Base-by-base conservation (phyloP, 1,139 yeast genomes). In the Geotrichum reessii region DNA sequence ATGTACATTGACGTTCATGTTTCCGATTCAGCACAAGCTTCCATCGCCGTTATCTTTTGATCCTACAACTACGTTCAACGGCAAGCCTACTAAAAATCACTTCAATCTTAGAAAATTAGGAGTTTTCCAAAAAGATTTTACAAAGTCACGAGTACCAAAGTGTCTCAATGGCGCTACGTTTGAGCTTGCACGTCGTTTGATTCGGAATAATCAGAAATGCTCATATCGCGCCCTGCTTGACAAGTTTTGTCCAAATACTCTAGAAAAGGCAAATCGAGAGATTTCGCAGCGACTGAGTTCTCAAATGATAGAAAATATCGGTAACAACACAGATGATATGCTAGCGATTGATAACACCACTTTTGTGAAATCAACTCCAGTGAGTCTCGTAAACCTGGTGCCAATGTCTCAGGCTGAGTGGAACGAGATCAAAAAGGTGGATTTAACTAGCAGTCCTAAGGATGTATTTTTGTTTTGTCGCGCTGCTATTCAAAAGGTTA, bases 401-500 rank as follows among this genome's bases (percentile, higher is more conserved):
- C 44, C 57, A 37, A 33, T 48, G 11, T 19, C 47, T 8, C 24
- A 47, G 9, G 47, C 58, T 33, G 58, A 54, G 14, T 48, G 55
- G 56, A 58, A 55, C n/a, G 57, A 55, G 48, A 42, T 58, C 48
- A 54, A 55, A 28, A 50, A 52, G 17, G 31, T 37, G 9, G 58
- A 58, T 17, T 19, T 52, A 9, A 44, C 58, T 14, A 48, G 53
- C 25, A 24, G 37, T 5, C 24, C 40, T 12, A 14, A 46, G 12
- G 51, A 55, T 19, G 60, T 55, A 8, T 51, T 42, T 52, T n/a
- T 21, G 33, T 65, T 66, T 33, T 61, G 64, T 46, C 56, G 55
- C 14, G 49, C 59, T 5, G 63, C 63, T 8, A 44, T 69, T 42
- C 47, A 55, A 12, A 48, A 76, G 56, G 61, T 86, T 0, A 72